Conservation (phyloP, 345 rosid species). For the Eucalyptus melliodora region DNA sequence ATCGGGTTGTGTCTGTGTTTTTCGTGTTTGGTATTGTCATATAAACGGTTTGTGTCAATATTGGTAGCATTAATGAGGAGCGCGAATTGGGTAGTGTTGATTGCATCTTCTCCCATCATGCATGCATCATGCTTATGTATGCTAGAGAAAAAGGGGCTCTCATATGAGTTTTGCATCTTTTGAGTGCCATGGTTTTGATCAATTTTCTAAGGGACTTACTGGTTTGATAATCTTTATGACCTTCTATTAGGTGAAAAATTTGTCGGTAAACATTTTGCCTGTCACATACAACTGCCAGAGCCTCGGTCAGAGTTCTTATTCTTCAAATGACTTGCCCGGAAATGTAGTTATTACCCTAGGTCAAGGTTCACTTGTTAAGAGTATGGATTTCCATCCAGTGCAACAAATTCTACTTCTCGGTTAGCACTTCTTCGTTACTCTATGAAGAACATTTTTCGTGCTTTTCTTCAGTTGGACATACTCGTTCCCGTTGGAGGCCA, state of each 20-base stretch:
- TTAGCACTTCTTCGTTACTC: conserved; percentile 1
- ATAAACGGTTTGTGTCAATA: neutral
- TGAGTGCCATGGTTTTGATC: neutral
- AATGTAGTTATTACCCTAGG: conserved; percentile 40
- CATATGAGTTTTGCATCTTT: neutral
- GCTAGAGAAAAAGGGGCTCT: neutral
- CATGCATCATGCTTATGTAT: neutral
- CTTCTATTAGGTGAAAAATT: conserved; percentile 43
- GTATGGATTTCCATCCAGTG: conserved; percentile 85
- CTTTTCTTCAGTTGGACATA: neutral
- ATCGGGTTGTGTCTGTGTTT: neutral
- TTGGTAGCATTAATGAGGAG: neutral
- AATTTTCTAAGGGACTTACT: neutral
- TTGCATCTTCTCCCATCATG: neutral
- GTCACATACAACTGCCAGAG: conserved; percentile 39
- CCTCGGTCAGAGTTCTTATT: conserved; percentile 36
- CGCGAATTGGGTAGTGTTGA: accelerated
- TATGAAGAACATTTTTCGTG: neutral
- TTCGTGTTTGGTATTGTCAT: neutral
- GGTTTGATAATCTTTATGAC: neutral
- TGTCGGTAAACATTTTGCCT: conserved; percentile 50
- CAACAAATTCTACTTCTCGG: conserved; percentile 69
- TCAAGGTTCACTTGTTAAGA: conserved; percentile 62
- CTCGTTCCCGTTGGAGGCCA: neutral
- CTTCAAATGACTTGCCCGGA: conserved; percentile 71